A percentile compares a stretch with the other conserved stretches of the same genome.
phyloP scores from a whole-genome alignment of 140 eudicot species.

The Oenanthe javanica region DNA sequence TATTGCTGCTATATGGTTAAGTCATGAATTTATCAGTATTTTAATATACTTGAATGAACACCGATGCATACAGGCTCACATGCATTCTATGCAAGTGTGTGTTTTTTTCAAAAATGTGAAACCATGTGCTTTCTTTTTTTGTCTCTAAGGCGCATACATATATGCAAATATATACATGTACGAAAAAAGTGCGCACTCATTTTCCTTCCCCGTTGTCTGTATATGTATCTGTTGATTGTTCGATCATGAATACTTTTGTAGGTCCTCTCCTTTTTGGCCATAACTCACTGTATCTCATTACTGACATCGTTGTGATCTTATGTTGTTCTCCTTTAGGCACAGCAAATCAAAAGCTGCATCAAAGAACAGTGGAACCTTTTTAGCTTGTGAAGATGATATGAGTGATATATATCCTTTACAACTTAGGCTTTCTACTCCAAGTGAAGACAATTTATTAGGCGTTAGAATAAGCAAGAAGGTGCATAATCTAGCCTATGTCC shows the following conservation, averaged over 20 bases:
- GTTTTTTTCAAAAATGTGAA: too few relatives aligned
- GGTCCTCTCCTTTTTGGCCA: not conserved
- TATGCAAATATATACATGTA: too few relatives aligned
- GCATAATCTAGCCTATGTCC: conserved; percentile 14
- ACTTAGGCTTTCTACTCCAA: conserved; percentile 75
- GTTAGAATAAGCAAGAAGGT: conserved; percentile 91
- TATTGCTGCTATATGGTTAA: not conserved
- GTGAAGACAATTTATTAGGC: conserved; percentile 61
- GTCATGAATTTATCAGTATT: not conserved
- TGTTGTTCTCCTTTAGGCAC: conserved; percentile 52
- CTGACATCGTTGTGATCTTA: not conserved
- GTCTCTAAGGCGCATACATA: too few relatives aligned
- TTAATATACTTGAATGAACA: not conserved
- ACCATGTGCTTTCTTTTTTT: too few relatives aligned
- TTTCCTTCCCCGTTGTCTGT: not conserved
- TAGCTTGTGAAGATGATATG: conserved; percentile 70
- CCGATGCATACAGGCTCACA: not conserved
- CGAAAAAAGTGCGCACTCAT: not conserved
- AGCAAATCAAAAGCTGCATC: conserved; percentile 47
- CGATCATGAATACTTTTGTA: not conserved
- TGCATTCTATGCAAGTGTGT: not conserved
- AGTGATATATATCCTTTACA: conserved; percentile 91
- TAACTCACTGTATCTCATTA: not conserved
- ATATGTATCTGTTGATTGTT: not conserved
- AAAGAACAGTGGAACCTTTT: conserved; percentile 48